phyloP scores from a whole-genome alignment of 208 protist genomes.

The Leishmania turanica region DNA sequence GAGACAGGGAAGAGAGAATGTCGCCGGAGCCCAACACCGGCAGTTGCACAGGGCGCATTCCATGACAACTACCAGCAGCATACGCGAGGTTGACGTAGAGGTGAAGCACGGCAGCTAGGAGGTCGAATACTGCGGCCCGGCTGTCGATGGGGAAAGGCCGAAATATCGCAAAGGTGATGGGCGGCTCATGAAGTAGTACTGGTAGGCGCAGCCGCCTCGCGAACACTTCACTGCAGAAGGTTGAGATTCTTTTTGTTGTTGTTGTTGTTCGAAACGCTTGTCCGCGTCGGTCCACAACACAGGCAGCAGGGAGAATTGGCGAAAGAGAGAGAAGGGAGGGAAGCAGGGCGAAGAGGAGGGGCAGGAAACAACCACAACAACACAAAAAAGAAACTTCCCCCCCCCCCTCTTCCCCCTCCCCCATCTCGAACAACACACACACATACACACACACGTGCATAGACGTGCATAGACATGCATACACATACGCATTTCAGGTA shows the following conservation, averaged over 20 bases:
- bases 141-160: not conserved
- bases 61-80: not conserved
- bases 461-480: not conserved
- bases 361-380: not conserved
- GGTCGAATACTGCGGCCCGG: not conserved
- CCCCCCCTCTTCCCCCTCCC: not conserved
- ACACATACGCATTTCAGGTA: not conserved
- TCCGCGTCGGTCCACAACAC: not conserved
- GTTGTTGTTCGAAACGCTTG: not conserved
- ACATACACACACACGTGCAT: not conserved
- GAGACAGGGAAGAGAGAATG: not conserved
- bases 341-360: conserved; percentile 4
- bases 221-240: not conserved
- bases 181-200: not conserved
- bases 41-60: not conserved
- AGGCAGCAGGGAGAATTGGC: not conserved
- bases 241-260: not conserved
- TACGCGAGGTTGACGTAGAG: not conserved
- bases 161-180: not conserved
- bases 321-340: not conserved
- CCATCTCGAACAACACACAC: not conserved
- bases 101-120: not conserved
- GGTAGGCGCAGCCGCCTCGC: not conserved
- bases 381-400: not conserved
- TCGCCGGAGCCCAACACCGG: not conserved